Evolutionary conservation across 2,329 filamentous ascomycete genomes (phyloP).

Genomic region (Claviceps purpurea): DNA sequence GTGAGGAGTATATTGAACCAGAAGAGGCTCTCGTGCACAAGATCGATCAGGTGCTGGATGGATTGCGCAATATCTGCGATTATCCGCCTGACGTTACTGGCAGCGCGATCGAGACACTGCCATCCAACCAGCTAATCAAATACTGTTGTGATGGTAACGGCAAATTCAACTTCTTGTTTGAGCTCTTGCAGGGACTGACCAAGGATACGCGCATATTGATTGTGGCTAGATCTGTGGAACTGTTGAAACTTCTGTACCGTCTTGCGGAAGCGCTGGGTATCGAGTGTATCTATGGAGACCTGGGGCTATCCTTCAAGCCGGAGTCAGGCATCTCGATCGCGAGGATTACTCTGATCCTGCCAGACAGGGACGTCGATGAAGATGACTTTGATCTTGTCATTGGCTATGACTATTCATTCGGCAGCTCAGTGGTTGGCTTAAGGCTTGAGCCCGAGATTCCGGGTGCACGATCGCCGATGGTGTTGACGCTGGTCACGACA

Average conservation of each 20-base stretch:
- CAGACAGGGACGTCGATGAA: slow-evolving; percentile 24
- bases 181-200: slow-evolving; percentile 34
- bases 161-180: slow-evolving; percentile 46
- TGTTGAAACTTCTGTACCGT: slow-evolving; percentile 38
- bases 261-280: slow-evolving; percentile 29
- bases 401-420: slow-evolving; percentile 39
- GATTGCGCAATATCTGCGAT: slow-evolving; percentile 42
- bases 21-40: slow-evolving; percentile 25
- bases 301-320: slow-evolving; percentile 12
- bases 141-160: slow-evolving; percentile 43
- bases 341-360: slow-evolving; percentile 29
- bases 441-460: slow-evolving; percentile 2
- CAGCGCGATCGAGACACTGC: slow-evolving; percentile 24
- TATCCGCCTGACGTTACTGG: slow-evolving; percentile 39
- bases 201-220: slow-evolving; percentile 37
- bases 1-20: slow-evolving; percentile 25
- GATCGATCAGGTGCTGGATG: slow-evolving; percentile 37
- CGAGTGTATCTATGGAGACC: slow-evolving; percentile 20
- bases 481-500: slow-evolving; percentile 34
- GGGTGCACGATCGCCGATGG: slow-evolving; percentile 23
- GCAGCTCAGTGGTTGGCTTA: slow-evolving; percentile 16
- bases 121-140: slow-evolving; percentile 31
- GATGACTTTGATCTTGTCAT: slow-evolving; percentile 36
- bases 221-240: slow-evolving; percentile 34
- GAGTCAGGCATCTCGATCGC: slow-evolving; percentile 21